These are phyloP conservation scores for Trichaptum fuscoviolaceum DNA, from an alignment of 768 basidiomycete species.

Conservation along the genomic window DNA sequence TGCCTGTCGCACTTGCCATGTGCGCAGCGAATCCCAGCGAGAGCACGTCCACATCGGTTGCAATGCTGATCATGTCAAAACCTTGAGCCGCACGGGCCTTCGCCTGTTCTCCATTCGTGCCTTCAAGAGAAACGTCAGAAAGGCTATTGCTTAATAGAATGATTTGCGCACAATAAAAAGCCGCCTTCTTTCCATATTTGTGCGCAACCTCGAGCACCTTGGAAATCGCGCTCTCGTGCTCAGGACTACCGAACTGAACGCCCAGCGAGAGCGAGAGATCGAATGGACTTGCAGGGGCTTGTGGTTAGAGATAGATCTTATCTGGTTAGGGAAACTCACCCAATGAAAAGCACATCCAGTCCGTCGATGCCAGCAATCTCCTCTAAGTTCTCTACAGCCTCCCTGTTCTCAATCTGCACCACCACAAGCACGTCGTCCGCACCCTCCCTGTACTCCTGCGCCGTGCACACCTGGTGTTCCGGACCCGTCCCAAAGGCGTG, in stretches of 20 bases:
- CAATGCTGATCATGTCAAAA: constrained; percentile 4
- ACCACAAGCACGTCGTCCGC: constrained; percentile 51
- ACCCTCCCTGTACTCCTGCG: constrained; percentile 43
- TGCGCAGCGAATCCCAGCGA: neutral
- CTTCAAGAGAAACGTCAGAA: neutral
- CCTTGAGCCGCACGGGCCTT: neutral
- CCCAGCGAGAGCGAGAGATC: constrained; percentile 62
- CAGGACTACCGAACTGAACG: constrained; percentile 39
- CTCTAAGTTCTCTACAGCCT: constrained; percentile 53
- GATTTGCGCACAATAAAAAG: constrained; percentile 2
- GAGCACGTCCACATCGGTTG: constrained; percentile 2
- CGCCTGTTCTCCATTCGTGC: neutral
- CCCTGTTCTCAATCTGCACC: constrained; percentile 63
- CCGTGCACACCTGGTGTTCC: constrained; percentile 14
- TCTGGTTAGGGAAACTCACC: too few species aligned
- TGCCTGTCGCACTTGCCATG: neutral
- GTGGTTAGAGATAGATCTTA: neutral
- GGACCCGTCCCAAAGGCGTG: constrained; percentile 43
- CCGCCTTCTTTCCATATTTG: constrained; percentile 45
- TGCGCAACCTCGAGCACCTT: constrained; percentile 46
- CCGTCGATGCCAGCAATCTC: constrained; percentile 59
- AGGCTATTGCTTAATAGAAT: neutral
- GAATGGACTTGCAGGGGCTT: constrained; percentile 34
- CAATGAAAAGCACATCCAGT: constrained; percentile 37
- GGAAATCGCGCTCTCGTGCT: constrained; percentile 57